Conservation (phyloP, 768 basidiomycete species). For the Podaxis sp. region DNA sequence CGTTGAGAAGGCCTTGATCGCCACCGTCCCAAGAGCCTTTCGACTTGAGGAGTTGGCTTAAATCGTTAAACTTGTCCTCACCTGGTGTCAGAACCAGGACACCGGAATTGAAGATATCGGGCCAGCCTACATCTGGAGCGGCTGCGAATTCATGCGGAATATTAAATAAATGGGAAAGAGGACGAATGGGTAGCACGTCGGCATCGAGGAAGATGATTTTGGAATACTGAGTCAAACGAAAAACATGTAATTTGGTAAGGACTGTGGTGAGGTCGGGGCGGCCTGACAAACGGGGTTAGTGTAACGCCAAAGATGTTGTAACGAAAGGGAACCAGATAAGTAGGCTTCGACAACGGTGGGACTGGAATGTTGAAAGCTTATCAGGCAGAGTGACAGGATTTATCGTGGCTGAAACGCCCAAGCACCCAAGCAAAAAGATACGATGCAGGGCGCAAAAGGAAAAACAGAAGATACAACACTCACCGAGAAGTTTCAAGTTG, state of each 20-base stretch:
- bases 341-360: neutral
- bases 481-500: slow-evolving; percentile 82
- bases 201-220: slow-evolving; percentile 93
- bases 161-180: slow-evolving; percentile 90
- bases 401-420: slow-evolving; percentile 1
- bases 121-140: slow-evolving; percentile 97
- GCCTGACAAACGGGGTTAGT: slow-evolving; percentile 45
- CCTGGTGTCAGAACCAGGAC: slow-evolving; percentile 85
- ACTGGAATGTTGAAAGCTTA: neutral
- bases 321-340: neutral
- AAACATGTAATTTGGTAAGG: slow-evolving; percentile 95
- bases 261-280: slow-evolving; percentile 92
- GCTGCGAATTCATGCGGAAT: slow-evolving; percentile 85
- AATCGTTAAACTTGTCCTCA: slow-evolving; percentile 76
- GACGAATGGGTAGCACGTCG: slow-evolving; percentile 84
- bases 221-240: slow-evolving; percentile 83
- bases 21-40: slow-evolving; percentile 96
- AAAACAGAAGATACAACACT: slow-evolving; percentile 25
- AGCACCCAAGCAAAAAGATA: neutral
- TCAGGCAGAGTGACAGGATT: neutral
- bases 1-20: slow-evolving; percentile 97
- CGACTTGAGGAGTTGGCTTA: slow-evolving; percentile 66
- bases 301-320: neutral
- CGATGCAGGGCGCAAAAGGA: neutral
- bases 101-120: slow-evolving; percentile 98